A percentile compares a stretch with the other conserved stretches of the same genome.
Evolutionary conservation across 345 rosid genomes (phyloP).

Genomic region (Eucalyptus lansdowneana): DNA sequence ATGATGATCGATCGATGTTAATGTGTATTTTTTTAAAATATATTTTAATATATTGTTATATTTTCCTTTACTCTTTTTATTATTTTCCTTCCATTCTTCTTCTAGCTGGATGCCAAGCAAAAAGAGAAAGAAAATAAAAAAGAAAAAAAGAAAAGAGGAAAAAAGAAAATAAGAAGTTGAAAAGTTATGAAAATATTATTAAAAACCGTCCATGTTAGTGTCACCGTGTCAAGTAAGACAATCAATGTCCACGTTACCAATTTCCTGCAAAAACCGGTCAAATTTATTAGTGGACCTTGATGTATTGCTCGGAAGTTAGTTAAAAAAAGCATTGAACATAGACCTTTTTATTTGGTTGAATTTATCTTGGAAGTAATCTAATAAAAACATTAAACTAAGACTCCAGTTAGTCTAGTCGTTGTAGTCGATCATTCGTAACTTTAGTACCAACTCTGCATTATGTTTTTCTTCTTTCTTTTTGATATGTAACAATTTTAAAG

Average conservation of each 20-base stretch:
- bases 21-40: accelerated
- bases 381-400: background rate
- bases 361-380: background rate
- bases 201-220: accelerated
- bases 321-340: background rate
- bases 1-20: accelerated
- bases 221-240: no score
- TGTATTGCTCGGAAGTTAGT: background rate
- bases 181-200: no score
- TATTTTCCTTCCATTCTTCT: no score
- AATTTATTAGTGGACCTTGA: background rate
- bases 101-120: accelerated
- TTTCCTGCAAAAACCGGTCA: background rate
- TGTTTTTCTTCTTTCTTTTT: no score
- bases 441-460: background rate
- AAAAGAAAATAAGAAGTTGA: no score
- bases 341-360: background rate
- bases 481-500: no score
- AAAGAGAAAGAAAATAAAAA: no score
- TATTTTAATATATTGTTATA: no score
- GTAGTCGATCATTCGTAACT: background rate
- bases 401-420: background rate
- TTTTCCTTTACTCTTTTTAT: no score
- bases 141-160: no score
- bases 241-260: accelerated